A percentile compares a stretch with the other conserved stretches of the same genome.
Conservation (phyloP, 306 rosid genomes). For the Vigna reflexopilosa region DNA sequence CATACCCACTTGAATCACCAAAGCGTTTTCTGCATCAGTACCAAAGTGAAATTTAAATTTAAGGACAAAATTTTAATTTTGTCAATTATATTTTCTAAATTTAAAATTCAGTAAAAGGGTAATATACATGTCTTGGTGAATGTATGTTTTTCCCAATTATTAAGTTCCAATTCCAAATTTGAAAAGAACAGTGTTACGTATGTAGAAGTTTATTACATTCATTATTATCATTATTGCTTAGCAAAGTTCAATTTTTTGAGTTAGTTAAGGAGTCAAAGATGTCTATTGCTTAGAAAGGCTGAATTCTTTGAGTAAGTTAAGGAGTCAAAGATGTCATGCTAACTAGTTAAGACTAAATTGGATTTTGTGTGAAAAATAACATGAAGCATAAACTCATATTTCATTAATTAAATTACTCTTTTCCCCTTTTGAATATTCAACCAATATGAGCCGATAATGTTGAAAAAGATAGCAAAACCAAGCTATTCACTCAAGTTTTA, state of each 20-base stretch:
- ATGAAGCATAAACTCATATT: background rate
- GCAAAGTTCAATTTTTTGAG: constrained; percentile 1
- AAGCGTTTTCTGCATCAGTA: too few relatives aligned
- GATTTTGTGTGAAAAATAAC: background rate
- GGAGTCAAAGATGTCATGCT: background rate
- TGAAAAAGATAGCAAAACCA: background rate
- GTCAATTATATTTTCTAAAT: too few relatives aligned
- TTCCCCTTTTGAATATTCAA: constrained; percentile 12
- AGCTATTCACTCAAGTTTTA: background rate
- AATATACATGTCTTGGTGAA: too few relatives aligned
- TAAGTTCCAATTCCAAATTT: too few relatives aligned
- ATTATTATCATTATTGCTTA: background rate
- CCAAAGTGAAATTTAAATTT: too few relatives aligned
- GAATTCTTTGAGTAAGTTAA: background rate
- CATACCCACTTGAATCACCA: too few relatives aligned
- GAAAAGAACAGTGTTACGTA: background rate
- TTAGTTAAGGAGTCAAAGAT: background rate
- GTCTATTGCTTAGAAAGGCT: background rate
- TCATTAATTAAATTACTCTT: background rate
- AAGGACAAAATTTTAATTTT: too few relatives aligned
- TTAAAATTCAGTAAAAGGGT: too few relatives aligned
- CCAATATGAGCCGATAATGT: constrained; percentile 15
- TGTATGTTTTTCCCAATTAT: too few relatives aligned
- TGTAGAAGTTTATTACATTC: background rate
- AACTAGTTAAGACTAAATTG: background rate